Conservation (phyloP, 1,284 basidiomycete species). For the Gomphus sp. region DNA sequence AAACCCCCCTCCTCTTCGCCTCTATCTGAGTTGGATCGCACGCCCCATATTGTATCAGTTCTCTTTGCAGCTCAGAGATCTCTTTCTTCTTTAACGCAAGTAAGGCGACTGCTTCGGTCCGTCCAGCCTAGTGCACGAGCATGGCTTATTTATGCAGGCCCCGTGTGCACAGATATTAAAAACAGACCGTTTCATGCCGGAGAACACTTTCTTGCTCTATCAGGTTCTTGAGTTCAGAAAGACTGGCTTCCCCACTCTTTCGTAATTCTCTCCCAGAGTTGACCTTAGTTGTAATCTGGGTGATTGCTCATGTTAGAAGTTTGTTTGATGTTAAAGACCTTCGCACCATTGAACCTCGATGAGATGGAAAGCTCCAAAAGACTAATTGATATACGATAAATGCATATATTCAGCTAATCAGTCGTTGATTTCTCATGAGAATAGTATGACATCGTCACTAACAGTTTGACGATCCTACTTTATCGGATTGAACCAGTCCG, state of each 20-base stretch:
- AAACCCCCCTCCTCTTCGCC: constrained; percentile 58
- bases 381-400: constrained; percentile 39
- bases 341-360: constrained; percentile 66
- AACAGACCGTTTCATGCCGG: constrained; percentile 59
- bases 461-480: constrained; percentile 91
- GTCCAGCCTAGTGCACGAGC: constrained; percentile 39
- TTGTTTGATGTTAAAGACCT: not conserved
- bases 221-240: constrained; percentile 21
- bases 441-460: constrained; percentile 18
- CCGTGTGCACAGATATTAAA: not conserved
- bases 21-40: constrained; percentile 77
- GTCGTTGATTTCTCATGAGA: not conserved
- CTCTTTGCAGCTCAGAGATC: constrained; percentile 49
- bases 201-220: constrained; percentile 45
- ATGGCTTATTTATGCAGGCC: not conserved
- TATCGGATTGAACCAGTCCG: constrained; percentile 73
- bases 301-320: constrained; percentile 6
- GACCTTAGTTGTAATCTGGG: constrained; percentile 53
- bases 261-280: constrained; percentile 44
- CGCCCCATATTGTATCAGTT: constrained; percentile 69
- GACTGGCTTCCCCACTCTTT: constrained; percentile 26
- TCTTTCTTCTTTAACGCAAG: constrained; percentile 45
- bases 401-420: constrained; percentile 18
- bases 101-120: constrained; percentile 38
- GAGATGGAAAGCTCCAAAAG: constrained; percentile 89